These are phyloP conservation scores for Gossypium thurberi DNA, from an alignment of 345 rosid species.

Conservation along the genomic window DNA sequence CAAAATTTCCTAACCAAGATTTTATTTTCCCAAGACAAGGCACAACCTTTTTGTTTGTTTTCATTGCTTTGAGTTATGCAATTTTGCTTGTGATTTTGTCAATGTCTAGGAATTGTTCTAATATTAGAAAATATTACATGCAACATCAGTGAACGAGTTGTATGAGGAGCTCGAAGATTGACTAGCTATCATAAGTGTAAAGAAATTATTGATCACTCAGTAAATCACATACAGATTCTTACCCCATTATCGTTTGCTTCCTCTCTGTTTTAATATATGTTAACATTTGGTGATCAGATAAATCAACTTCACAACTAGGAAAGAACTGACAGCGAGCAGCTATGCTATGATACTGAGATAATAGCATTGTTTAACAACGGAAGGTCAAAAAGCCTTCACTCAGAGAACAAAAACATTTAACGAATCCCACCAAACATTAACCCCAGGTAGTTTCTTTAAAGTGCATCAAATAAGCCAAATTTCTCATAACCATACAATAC, in stretches of 20 bases:
- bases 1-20: not conserved
- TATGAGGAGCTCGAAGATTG: not conserved
- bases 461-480: constrained; percentile 1
- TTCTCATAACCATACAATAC: constrained; percentile 24
- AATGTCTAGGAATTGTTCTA: not conserved
- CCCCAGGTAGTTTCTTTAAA: not conserved
- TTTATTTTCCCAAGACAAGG: not conserved
- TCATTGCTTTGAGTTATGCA: not conserved
- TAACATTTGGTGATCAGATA: not conserved
- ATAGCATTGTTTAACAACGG: not conserved
- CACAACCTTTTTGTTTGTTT: not conserved
- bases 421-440: not conserved
- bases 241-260: not conserved
- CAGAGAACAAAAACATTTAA: not conserved
- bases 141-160: not conserved
- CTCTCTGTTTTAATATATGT: not conserved
- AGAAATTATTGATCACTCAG: not conserved
- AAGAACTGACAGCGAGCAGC: not conserved
- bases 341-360: not conserved
- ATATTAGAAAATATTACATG: not conserved
- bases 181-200: not conserved
- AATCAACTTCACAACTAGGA: not conserved
- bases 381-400: not conserved
- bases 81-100: not conserved
- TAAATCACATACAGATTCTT: not conserved